Evolutionary conservation across 306 rosid genomes (phyloP).

Genomic region (Vachellia collinsii): DNA sequence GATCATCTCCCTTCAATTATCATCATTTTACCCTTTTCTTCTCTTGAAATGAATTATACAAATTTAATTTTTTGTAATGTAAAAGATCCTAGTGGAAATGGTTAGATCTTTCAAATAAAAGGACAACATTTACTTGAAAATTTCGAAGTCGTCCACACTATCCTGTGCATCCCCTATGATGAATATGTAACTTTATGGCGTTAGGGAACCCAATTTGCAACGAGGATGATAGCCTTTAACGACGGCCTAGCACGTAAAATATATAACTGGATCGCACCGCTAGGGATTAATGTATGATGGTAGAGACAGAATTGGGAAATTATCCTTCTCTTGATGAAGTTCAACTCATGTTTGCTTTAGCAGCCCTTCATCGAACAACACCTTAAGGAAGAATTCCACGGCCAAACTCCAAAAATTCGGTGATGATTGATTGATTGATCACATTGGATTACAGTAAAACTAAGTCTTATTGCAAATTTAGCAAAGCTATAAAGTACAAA

Average conservation of each 20-base stretch:
- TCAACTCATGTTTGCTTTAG: neutral
- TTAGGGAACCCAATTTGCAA: neutral
- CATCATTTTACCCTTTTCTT: neutral
- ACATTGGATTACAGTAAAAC: constrained; percentile 29
- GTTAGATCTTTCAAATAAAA: neutral
- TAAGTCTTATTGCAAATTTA: constrained; percentile 62
- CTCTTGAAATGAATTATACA: neutral
- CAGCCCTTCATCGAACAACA: neutral
- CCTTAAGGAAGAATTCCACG: neutral
- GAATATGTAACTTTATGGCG: neutral
- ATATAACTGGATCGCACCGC: neutral
- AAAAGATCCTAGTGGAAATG: neutral
- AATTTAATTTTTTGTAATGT: neutral
- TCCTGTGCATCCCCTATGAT: neutral
- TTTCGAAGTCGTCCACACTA: neutral
- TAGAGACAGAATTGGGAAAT: too few species aligned
- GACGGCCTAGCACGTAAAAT: neutral
- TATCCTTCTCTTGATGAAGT: neutral
- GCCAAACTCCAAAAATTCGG: neutral
- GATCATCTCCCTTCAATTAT: neutral
- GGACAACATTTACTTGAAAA: neutral
- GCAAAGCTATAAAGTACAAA: constrained; percentile 61
- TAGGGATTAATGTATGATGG: neutral
- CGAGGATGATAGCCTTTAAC: neutral
- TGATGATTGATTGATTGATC: constrained; percentile 7